Evolutionary conservation across 176 grass and related monocot species (phyloP).

Genomic region (Zea mays): DNA sequence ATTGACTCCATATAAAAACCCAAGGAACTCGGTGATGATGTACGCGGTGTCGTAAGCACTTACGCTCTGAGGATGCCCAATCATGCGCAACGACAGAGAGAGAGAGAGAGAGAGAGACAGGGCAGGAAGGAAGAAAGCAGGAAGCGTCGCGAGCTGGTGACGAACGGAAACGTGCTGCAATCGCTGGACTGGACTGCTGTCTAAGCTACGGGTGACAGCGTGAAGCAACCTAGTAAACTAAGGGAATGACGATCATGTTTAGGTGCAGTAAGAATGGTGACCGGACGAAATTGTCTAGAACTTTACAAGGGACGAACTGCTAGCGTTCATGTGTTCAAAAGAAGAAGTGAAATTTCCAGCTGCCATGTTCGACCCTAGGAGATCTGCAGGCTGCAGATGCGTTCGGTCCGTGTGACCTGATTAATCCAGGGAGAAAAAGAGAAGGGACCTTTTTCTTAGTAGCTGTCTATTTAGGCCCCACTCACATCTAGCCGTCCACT

Average conservation of each 20-base stretch:
- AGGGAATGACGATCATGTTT: neutral
- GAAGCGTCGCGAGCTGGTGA: constrained; percentile 14
- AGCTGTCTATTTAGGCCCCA: no score
- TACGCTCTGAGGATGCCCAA: constrained; percentile 28
- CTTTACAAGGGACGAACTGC: constrained; percentile 19
- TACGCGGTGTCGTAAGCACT: constrained; percentile 33
- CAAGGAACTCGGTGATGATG: constrained; percentile 10
- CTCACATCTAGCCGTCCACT: no score
- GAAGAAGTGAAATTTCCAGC: neutral
- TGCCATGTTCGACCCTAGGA: neutral
- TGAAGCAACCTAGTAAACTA: neutral
- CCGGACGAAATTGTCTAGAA: constrained; percentile 21
- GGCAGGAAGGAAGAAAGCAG: neutral
- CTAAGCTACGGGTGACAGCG: neutral
- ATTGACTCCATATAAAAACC: constrained; percentile 20
- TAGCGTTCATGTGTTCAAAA: neutral
- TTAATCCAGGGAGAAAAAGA: no score
- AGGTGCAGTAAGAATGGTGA: neutral
- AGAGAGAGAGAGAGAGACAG: neutral
- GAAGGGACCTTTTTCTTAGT: no score
- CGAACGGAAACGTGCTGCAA: constrained; percentile 20
- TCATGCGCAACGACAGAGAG: neutral
- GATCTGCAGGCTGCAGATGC: no score
- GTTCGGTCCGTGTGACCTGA: no score
- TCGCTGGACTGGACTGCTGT: neutral